Evolutionary conservation across 345 rosid genomes (phyloP).

Genomic region (Bruguiera gymnorhiza): DNA sequence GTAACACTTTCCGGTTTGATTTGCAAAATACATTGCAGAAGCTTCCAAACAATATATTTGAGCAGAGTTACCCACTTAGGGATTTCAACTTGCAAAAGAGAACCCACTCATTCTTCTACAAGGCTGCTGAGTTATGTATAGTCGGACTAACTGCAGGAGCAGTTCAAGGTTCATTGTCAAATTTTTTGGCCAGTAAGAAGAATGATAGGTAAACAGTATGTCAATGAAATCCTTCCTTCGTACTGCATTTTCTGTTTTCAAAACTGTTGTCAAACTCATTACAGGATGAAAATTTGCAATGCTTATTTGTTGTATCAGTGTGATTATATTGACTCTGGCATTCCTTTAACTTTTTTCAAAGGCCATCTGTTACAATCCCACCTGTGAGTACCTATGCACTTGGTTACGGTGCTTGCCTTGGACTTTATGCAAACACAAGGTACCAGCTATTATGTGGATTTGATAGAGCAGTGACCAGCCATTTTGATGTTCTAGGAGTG

Average conservation of each 20-base stretch:
- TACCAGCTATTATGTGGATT: conserved; percentile 79
- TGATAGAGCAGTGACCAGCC: conserved; percentile 63
- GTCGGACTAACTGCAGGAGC: conserved; percentile 78
- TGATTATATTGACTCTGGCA: background rate
- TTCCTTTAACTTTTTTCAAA: conserved; percentile 22
- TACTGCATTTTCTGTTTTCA: background rate
- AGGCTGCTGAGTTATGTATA: conserved; percentile 82
- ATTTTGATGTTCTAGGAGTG: conserved; percentile 95
- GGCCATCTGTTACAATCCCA: conserved; percentile 79
- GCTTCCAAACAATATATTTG: conserved; percentile 93
- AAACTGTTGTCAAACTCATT: background rate
- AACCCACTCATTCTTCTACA: conserved; percentile 71
- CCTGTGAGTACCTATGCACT: conserved; percentile 62
- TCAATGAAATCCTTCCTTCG: background rate
- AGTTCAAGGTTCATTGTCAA: conserved; percentile 76
- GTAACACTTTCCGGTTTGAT: conserved; percentile 82
- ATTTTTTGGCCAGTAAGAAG: conserved; percentile 61
- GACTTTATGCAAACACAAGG: conserved; percentile 77
- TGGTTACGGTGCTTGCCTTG: conserved; percentile 92
- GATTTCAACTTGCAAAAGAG: conserved; percentile 88
- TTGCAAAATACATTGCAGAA: conserved; percentile 91
- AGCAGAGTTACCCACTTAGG: conserved; percentile 82
- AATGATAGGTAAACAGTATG: conserved; percentile 55
- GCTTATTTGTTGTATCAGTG: background rate
- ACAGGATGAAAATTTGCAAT: background rate